phyloP scores from a whole-genome alignment of 495 filamentous ascomycete genomes.

The Penicillium chermesinum region DNA sequence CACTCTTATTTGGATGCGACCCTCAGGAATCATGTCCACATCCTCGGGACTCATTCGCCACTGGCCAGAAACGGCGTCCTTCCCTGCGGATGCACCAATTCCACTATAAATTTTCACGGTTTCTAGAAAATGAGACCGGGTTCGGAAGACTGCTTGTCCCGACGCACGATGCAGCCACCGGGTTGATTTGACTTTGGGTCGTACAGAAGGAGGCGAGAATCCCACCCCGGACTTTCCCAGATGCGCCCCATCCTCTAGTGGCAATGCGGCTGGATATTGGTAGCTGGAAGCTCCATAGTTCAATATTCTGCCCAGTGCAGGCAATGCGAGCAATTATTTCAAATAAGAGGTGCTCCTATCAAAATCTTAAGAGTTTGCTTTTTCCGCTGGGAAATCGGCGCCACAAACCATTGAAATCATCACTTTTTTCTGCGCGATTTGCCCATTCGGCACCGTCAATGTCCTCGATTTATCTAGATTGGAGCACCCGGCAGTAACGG shows the following conservation, averaged over 20 bases:
- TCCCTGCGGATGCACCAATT: too few relatives aligned
- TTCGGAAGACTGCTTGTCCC: background rate
- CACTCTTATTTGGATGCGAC: background rate
- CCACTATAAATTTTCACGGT: slow-evolving; percentile 1
- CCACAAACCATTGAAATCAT: background rate
- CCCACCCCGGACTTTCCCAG: slow-evolving; percentile 6
- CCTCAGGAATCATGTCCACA: background rate
- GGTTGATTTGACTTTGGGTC: slow-evolving; percentile 20
- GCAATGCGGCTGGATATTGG: slow-evolving; percentile 16
- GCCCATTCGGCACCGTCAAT: background rate
- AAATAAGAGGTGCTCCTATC: background rate
- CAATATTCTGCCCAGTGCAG: too few relatives aligned
- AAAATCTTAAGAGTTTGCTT: background rate
- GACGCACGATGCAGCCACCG: slow-evolving; percentile 22
- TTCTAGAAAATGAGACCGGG: slow-evolving; percentile 17
- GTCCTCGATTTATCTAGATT: background rate
- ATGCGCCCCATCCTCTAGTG: slow-evolving; percentile 11
- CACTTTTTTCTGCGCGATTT: background rate
- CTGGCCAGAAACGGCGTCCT: too few relatives aligned
- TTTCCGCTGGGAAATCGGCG: background rate
- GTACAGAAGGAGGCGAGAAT: slow-evolving; percentile 14
- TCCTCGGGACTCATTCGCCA: too few relatives aligned
- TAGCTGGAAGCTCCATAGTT: background rate
- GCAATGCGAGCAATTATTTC: background rate
- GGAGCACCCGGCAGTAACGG: background rate